Base-by-base conservation (phyloP, 2,329 filamentous ascomycete genomes). In the Ascochyta lentis region DNA sequence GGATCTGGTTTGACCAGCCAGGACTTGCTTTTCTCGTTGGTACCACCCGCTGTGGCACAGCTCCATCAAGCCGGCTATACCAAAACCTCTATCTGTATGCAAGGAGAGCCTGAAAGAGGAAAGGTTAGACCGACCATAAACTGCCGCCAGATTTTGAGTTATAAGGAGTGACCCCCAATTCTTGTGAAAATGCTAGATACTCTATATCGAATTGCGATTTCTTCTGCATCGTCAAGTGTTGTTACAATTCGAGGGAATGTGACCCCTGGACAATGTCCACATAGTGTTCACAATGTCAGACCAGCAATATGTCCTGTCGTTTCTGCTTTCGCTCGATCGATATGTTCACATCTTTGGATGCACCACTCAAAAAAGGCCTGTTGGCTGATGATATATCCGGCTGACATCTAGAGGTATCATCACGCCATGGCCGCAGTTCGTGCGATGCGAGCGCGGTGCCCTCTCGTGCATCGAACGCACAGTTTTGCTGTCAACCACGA, bases 361-460 rank as follows among this genome's bases (percentile, higher is more conserved):
- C n/a, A 49, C 24, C 31, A 16, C 24, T 19, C 4, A 29, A 33
- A 35, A 38, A 38, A 37, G 4, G 4, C 41, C 29, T 24, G 41
- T 37, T 16, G 15, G 13, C 16, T 19, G n/a, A 22, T 26, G 22
- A 3, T 42, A 37, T 33, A 19, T 46, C 44, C 29, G 29, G 42
- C 37, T 46, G 41, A 50, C 24, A 3, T 26, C 13, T 12, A 12
- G 8, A 40, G 33, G 22, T 7, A n/a, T 41, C 27, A 40, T 49
- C 41, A 46, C 41, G 46, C 46, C 23, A 24, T 49, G 46, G 52
- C 46, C 42, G 47, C 53, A 50, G 46, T 37, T 39, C 33, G 46
- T 40, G 41, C 51, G 27, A 49, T 26, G 45, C 33, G 24, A 39
- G 33, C 47, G n/a, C 33, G 10, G 24, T 38, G 24, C 29, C 23